phyloP scores from a whole-genome alignment of 2,329 filamentous ascomycete genomes.

The Botrytis tulipae region DNA sequence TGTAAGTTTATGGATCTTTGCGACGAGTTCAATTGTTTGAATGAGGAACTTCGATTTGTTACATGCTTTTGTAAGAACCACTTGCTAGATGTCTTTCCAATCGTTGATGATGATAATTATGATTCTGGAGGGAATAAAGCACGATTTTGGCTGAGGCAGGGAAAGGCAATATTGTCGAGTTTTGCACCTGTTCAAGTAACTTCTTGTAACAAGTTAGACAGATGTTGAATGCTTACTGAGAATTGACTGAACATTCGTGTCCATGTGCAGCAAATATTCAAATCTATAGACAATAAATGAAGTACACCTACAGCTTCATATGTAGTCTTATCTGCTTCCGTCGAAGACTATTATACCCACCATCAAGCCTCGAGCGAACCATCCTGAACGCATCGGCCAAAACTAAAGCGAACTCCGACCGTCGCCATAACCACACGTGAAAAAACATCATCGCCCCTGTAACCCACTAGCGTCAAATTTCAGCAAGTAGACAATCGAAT shows the following conservation, averaged over 20 bases:
- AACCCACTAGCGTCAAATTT: slow-evolving; percentile 8
- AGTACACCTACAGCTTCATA: not conserved
- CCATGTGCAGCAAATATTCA: not conserved
- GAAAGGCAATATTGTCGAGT: not conserved
- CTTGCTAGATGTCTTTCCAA: not conserved
- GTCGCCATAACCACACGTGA: not conserved
- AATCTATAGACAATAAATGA: not conserved
- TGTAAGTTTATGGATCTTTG: not conserved
- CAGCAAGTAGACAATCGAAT: slow-evolving; percentile 8
- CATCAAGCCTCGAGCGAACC: too few species aligned
- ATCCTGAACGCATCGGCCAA: slow-evolving; percentile 3
- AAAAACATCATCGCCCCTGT: slow-evolving; percentile 21
- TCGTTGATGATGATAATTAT: too few species aligned
- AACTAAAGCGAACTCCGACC: not conserved
- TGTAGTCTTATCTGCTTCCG: not conserved
- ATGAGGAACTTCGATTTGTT: not conserved
- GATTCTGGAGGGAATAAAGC: not conserved
- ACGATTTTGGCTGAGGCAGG: not conserved
- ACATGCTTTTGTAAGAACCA: not conserved
- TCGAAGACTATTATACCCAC: not conserved
- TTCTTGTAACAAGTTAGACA: not conserved
- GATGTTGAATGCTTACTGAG: not conserved
- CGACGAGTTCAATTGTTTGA: not conserved
- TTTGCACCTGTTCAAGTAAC: not conserved
- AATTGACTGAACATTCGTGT: too few species aligned